Conservation (phyloP, 2,329 filamentous ascomycete genomes). For the Fusarium sp. region DNA sequence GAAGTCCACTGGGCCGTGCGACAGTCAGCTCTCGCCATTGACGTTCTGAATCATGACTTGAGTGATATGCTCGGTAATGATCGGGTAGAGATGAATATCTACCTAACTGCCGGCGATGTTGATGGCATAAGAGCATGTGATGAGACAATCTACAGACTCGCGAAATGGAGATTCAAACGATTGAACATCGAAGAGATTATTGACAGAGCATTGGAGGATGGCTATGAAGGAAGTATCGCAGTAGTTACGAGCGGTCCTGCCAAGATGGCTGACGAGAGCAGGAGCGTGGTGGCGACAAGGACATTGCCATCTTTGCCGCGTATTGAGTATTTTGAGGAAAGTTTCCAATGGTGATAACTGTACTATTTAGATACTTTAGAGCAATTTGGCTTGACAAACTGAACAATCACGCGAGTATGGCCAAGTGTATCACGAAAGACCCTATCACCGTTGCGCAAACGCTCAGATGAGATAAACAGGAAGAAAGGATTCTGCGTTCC, state of each 20-base stretch:
- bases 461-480: not conserved
- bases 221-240: not conserved
- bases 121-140: not conserved
- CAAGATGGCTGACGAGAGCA: conserved; percentile 16
- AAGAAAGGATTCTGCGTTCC: not conserved
- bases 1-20: conserved; percentile 12
- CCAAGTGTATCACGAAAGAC: not conserved
- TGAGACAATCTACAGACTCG: not conserved
- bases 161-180: not conserved
- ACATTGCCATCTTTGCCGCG: not conserved
- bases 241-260: conserved; percentile 11
- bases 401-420: not conserved
- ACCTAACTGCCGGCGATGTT: not conserved
- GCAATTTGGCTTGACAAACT: not conserved
- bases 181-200: not conserved
- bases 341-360: not conserved
- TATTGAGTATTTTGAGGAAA: conserved; percentile 17
- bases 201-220: not conserved
- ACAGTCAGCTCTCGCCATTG: not conserved
- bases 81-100: not conserved
- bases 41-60: not conserved
- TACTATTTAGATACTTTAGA: fast-evolving
- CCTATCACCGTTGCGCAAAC: not conserved
- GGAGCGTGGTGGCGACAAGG: not conserved
- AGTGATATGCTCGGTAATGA: not conserved